Evolutionary conservation across 1,284 basidiomycete genomes (phyloP).

Genomic region (Earliella scabrosa): DNA sequence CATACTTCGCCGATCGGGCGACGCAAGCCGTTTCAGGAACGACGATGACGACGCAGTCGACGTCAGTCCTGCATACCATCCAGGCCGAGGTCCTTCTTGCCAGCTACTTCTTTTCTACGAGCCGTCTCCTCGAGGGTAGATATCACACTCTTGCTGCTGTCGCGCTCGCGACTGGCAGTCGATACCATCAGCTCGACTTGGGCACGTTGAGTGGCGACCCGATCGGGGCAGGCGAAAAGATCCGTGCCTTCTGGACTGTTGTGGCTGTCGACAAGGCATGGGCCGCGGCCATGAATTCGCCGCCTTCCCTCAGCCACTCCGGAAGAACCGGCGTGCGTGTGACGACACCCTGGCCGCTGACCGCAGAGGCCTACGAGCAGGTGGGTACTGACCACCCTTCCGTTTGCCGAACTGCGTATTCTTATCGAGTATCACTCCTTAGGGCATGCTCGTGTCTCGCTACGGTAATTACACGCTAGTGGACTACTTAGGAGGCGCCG

Average conservation of each 20-base stretch:
- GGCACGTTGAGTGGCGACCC: conserved; percentile 12
- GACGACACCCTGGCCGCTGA: conserved; percentile 45
- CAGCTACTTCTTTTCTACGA: conserved; percentile 46
- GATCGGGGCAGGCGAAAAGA: conserved; percentile 44
- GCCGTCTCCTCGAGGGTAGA: conserved; percentile 45
- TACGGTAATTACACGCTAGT: conserved; percentile 18
- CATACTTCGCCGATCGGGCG: conserved; percentile 31
- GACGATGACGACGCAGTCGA: conserved; percentile 33
- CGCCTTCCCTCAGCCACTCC: conserved; percentile 33
- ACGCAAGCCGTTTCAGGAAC: conserved; percentile 34
- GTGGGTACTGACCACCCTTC: conserved; percentile 6
- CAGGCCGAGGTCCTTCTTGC: conserved; percentile 51
- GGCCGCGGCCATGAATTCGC: conserved; percentile 40
- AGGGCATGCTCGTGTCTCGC: conserved; percentile 11
- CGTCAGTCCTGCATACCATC: conserved; percentile 36
- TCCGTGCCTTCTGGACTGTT: conserved; percentile 49
- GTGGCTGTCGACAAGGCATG: conserved; percentile 45
- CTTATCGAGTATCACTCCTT: background rate
- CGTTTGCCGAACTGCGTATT: background rate
- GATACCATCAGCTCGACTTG: conserved; percentile 36
- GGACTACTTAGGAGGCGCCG: conserved; percentile 17
- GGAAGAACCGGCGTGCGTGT: conserved; percentile 30
- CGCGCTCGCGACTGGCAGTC: conserved; percentile 41
- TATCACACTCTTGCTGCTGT: conserved; percentile 46
- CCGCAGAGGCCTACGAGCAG: conserved; percentile 33